Percentiles rank a stretch among this genome's conserved stretches.
These are phyloP conservation scores for Apiospora marii DNA, from an alignment of 2,329 filamentous ascomycete species.

Conservation along the genomic window DNA sequence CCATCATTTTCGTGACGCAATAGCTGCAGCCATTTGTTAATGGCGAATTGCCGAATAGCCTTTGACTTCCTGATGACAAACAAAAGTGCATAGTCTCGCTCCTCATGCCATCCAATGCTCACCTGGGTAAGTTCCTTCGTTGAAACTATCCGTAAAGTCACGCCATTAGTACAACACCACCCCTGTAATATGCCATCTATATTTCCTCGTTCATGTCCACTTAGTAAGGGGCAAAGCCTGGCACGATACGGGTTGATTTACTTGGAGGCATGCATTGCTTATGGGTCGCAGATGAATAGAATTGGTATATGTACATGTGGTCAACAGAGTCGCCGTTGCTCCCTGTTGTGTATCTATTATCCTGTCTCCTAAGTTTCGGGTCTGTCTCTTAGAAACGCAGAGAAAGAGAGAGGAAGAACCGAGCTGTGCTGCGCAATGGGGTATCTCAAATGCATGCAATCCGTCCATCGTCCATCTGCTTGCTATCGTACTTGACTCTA, in stretches of 20 bases:
- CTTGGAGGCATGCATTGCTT: background rate
- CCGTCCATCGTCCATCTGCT: constrained; percentile 2
- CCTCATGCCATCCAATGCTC: background rate
- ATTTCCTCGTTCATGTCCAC: background rate
- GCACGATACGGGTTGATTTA: background rate
- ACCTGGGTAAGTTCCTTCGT: background rate
- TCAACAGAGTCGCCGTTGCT: background rate
- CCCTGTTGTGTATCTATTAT: background rate
- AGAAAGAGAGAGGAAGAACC: background rate
- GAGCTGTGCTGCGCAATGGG: constrained; percentile 3
- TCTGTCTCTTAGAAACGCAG: background rate
- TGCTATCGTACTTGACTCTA: constrained; percentile 5
- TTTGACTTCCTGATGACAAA: background rate
- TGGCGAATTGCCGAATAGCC: background rate
- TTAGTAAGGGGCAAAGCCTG: background rate
- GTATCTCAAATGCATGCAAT: constrained; percentile 22
- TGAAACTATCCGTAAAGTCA: background rate
- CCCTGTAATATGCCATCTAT: background rate
- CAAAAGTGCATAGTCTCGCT: background rate
- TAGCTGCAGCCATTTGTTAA: constrained; percentile 17
- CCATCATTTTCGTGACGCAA: constrained; percentile 17
- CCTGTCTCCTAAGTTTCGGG: background rate
- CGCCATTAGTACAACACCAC: background rate
- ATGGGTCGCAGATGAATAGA: background rate
- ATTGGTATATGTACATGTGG: background rate